Conservation (phyloP, 225 moss, liverwort and hornwort species). For the Climacium dendroides region DNA sequence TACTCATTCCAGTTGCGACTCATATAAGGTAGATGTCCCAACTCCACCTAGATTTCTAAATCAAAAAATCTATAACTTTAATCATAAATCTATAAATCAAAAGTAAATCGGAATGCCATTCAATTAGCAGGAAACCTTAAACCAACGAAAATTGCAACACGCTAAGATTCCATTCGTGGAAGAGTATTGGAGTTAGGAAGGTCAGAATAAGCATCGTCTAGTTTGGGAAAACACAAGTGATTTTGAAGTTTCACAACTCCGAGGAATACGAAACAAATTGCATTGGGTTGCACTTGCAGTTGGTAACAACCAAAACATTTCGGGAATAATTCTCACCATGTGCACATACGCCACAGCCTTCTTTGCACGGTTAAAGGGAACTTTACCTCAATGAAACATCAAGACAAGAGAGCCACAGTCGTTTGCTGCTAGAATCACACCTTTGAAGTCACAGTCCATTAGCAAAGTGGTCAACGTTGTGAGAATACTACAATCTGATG, state of each 20-base stretch:
- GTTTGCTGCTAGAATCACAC: background rate
- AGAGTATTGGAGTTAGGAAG: background rate
- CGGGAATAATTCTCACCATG: background rate
- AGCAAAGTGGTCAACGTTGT: background rate
- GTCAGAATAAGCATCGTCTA: background rate
- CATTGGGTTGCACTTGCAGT: background rate
- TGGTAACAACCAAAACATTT: background rate
- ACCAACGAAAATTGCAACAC: background rate
- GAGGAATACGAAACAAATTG: background rate
- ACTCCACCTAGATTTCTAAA: background rate
- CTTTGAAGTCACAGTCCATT: background rate
- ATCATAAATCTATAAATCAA: background rate
- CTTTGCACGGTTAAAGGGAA: background rate
- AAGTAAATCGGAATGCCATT: background rate
- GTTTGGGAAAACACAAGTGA: background rate
- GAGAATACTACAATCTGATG: background rate
- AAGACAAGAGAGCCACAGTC: background rate
- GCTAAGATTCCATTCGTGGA: background rate
- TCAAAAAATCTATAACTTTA: background rate
- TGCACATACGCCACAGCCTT: background rate
- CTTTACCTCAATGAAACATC: background rate
- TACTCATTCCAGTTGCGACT: background rate
- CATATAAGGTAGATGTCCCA: background rate
- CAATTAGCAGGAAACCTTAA: background rate
- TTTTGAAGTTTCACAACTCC: background rate